Percentiles rank a stretch among this genome's conserved stretches.
These are phyloP conservation scores for Colletotrichum paranaense DNA, from an alignment of 2,329 filamentous ascomycete species.

Conservation along the genomic window DNA sequence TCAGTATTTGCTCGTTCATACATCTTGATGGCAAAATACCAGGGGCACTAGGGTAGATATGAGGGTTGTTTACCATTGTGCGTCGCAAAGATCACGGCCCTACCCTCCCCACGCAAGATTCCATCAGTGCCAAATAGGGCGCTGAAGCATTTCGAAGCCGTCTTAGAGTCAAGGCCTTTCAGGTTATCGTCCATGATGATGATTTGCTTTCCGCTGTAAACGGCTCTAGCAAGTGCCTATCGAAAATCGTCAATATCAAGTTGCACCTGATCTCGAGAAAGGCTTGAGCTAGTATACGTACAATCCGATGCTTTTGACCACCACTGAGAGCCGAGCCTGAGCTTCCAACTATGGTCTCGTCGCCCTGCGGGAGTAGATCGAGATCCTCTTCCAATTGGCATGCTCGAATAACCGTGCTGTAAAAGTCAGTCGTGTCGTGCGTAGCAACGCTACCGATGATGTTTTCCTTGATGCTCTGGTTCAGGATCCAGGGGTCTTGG, in stretches of 20 bases:
- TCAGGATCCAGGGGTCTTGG: conserved; percentile 43
- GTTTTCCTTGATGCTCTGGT: conserved; percentile 41
- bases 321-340: conserved; percentile 18
- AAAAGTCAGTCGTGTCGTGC: conserved; percentile 42
- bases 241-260: not conserved
- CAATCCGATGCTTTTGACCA: conserved; percentile 26
- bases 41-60: not conserved
- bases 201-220: conserved; percentile 23
- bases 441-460: not conserved
- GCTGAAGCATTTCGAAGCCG: conserved; percentile 14
- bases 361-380: not conserved
- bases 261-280: not conserved
- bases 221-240: conserved; percentile 16
- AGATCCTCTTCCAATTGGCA: conserved; percentile 25
- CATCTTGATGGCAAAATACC: not conserved
- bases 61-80: conserved; percentile 39
- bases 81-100: conserved; percentile 56
- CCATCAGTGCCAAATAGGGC: not conserved
- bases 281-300: not conserved
- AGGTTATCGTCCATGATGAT: conserved; percentile 27
- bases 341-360: conserved; percentile 14
- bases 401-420: conserved; percentile 40
- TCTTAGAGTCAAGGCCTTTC: conserved; percentile 25
- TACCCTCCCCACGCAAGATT: conserved; percentile 45
- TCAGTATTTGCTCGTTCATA: too few relatives aligned